Evolutionary conservation across 176 grass and related monocot genomes (phyloP).

Genomic region (Ananas comosus): DNA sequence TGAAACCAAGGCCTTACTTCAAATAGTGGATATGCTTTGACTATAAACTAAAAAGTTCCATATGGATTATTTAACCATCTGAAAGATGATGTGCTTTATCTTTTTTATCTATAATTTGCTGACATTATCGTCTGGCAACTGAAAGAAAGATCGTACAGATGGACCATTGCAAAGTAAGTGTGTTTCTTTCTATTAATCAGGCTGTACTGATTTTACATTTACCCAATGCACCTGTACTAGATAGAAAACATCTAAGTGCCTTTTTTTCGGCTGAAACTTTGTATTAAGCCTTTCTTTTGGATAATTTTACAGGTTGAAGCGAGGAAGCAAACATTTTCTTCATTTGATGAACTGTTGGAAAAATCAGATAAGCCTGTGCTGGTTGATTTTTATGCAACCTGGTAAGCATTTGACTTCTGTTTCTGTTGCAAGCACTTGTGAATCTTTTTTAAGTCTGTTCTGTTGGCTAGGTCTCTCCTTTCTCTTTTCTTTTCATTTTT

Average conservation of each 20-base stretch:
- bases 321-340: slow-evolving; percentile 67
- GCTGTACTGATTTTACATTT: neutral
- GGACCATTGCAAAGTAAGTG: neutral
- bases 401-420: slow-evolving; percentile 31
- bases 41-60: neutral
- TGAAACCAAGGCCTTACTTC: too few species aligned
- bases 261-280: neutral
- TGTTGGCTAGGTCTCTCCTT: neutral
- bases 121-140: neutral
- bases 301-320: slow-evolving; percentile 56
- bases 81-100: neutral
- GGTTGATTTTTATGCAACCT: slow-evolving; percentile 96
- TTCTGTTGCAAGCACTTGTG: neutral
- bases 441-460: neutral
- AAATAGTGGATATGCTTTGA: neutral
- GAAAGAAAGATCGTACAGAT: neutral
- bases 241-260: neutral
- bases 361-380: slow-evolving; percentile 80
- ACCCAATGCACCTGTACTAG: neutral
- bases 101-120: neutral
- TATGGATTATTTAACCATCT: neutral
- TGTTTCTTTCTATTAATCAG: neutral
- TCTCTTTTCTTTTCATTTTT: neutral
- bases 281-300: neutral
- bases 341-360: slow-evolving; percentile 86